Base-by-base conservation (phyloP, 352 stramenopile species). In the Phytophthora podocarpi region DNA sequence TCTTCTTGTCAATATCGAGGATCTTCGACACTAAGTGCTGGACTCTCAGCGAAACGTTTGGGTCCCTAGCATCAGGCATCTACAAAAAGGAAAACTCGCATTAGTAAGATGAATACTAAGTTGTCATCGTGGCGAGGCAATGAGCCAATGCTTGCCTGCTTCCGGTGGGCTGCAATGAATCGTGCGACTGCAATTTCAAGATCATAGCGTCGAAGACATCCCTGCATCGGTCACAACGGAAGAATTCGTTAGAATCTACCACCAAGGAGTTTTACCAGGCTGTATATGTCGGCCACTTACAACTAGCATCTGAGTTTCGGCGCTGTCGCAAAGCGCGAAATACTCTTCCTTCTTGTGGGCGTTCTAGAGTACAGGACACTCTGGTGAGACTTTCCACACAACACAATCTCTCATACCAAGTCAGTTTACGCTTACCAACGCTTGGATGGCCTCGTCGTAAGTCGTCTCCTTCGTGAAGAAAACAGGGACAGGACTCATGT, bases 271-370 rank as follows among this genome's bases (percentile, higher is more conserved):
- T n/a, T n/a, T n/a, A n/a, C n/a, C n/a, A n/a, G n/a, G n/a, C n/a
- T n/a, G n/a, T n/a, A 40, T 32, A 26, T 4, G 18, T 53, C 20
- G 10, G 8, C 20, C 2, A 37, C 54, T 35, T 51, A 93, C 84
- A 51, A 91, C 75, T 9, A 93, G 61, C 23, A 74, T 62, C 7
- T 66, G 54, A 5, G 41, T 79, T 34, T 91, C 75, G n/a, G 62
- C 24, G 21, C 83, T 72, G 31, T 93, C 83, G 23, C 83, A 90
- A 21, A 95, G 64, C 0, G 86, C 80, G 50, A 95, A 93, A 35
- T 93, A 92, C 23, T 95, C 84, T 41, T 92, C 78, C 4, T 69
- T 85, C 57, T 90, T 90, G 63, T 87, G 76, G 0, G 70, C 81
- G 34, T 83, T 91, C 83, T 92, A n/a, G 4, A 28, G 12, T 30